Evolutionary conservation across 2,329 filamentous ascomycete genomes (phyloP).

Genomic region (Arachnomyces sp.): DNA sequence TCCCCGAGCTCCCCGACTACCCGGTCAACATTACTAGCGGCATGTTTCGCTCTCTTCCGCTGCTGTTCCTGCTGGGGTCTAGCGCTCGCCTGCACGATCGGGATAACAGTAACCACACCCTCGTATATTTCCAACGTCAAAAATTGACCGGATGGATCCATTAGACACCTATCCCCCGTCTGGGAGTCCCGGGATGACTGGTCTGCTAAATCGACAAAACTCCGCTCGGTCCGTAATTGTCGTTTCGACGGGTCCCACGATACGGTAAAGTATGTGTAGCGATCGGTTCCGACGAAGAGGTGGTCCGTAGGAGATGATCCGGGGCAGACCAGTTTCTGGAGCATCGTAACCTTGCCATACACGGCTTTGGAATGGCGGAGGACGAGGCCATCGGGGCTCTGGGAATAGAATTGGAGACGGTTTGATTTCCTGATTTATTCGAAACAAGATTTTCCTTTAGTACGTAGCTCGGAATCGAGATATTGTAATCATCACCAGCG

Average conservation of each 20-base stretch:
- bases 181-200: constrained; percentile 64
- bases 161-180: constrained; percentile 71
- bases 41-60: constrained; percentile 32
- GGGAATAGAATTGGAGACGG: constrained; percentile 73
- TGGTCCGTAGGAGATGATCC: constrained; percentile 69
- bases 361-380: constrained; percentile 64
- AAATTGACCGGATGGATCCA: constrained; percentile 69
- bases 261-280: constrained; percentile 83
- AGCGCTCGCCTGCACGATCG: constrained; percentile 44
- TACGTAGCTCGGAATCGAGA: too few relatives aligned
- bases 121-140: constrained; percentile 63
- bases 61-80: constrained; percentile 3
- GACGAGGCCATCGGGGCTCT: constrained; percentile 52
- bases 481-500: constrained; percentile 6
- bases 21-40: constrained; percentile 10
- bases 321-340: constrained; percentile 63
- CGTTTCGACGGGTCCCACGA: constrained; percentile 62
- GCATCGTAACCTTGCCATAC: constrained; percentile 79
- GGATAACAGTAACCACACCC: constrained; percentile 58
- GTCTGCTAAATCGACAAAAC: constrained; percentile 54
- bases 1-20: constrained; percentile 52
- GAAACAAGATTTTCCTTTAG: constrained; percentile 13
- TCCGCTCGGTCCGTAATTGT: constrained; percentile 50
- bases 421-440: constrained; percentile 61
- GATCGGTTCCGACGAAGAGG: constrained; percentile 86